Evolutionary conservation across 148 eudicot species (phyloP).

Genomic region (Cornus kousa): DNA sequence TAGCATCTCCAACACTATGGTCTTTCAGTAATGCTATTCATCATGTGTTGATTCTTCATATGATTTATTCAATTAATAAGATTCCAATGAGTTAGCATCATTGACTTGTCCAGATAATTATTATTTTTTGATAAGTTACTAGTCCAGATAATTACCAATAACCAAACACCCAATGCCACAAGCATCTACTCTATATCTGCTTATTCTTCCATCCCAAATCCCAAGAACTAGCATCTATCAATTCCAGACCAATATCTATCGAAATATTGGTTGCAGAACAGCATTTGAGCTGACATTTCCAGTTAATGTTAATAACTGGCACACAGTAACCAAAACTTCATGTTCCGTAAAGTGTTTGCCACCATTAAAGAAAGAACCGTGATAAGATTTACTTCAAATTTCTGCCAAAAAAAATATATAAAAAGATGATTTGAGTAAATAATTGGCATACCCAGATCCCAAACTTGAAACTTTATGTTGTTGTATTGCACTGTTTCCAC

Average conservation of each 20-base stretch:
- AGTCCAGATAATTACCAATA: not conserved
- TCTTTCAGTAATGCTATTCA: not conserved
- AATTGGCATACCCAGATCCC: slow-evolving; percentile 84
- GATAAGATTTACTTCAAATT: not conserved
- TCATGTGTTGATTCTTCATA: too few relatives aligned
- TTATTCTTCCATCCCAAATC: not conserved
- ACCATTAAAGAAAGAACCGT: not conserved
- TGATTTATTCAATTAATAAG: too few relatives aligned
- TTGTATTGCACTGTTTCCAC: slow-evolving; percentile 96
- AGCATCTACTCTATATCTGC: not conserved
- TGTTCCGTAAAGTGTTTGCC: not conserved
- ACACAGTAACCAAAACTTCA: not conserved
- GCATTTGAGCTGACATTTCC: not conserved
- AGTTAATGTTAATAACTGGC: not conserved
- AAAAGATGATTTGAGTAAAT: not conserved
- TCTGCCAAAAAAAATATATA: not conserved
- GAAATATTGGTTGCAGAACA: not conserved
- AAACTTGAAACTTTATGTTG: slow-evolving; percentile 96
- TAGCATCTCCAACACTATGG: not conserved
- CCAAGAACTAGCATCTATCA: not conserved
- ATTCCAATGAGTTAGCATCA: too few relatives aligned
- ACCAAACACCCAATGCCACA: not conserved
- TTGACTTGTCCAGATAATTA: not conserved
- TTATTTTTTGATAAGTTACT: too few relatives aligned
- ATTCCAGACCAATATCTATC: not conserved